Base-by-base conservation (phyloP, 768 basidiomycete genomes). In the Phaeotremella skinneri region DNA sequence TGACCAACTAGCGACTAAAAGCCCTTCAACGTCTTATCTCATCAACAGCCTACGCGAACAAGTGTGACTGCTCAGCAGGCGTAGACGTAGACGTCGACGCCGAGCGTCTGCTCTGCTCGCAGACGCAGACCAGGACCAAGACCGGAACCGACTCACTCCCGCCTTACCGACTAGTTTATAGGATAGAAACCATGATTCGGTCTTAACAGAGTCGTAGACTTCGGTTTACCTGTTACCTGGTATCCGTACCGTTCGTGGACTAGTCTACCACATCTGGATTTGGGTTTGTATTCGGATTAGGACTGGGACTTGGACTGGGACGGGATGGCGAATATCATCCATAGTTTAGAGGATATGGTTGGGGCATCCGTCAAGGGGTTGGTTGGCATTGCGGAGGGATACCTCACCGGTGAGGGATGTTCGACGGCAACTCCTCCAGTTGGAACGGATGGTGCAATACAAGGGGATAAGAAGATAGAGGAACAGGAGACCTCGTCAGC, bases 341-440 rank as follows among this genome's bases (percentile, higher is more conserved):
- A 60, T 23, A 59, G 59, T 51, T 49, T 73, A 0, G 67, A 64
- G 25, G 56, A 56, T 26, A 57, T 70, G 51, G 68, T 73, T 7
- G 71, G 56, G 43, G 71, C 71, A 13, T 64, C 68, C 11, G 60
- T 73, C 30, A 69, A 69, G 50, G 68, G 71, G 1, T 31, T 73
- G 4, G 50, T 68, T 49, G 64, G 55, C 3, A 25, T 69, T 14
- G 70, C 70, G 16, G 70, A 72, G 45, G 63, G 60, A 2, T 67
- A 67, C 45, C 31, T 63, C 4, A 29, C 43, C 7, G 34, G 34
- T 37, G 34, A 37, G 34, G 34, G 34, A 37, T 37, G 34, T 37
- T 7, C 34, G 7, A 17, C 7, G 34, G 7, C 34, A 37, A 37
- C 34, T 17, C 17, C 42, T 48, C n/a, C n/a, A n/a, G n/a, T n/a